Evolutionary conservation across 202 grass and related monocot genomes (phyloP), one percentile per base, ranked within the genome.

Genomic region (Schoenoplectus tabernaemontani): DNA sequence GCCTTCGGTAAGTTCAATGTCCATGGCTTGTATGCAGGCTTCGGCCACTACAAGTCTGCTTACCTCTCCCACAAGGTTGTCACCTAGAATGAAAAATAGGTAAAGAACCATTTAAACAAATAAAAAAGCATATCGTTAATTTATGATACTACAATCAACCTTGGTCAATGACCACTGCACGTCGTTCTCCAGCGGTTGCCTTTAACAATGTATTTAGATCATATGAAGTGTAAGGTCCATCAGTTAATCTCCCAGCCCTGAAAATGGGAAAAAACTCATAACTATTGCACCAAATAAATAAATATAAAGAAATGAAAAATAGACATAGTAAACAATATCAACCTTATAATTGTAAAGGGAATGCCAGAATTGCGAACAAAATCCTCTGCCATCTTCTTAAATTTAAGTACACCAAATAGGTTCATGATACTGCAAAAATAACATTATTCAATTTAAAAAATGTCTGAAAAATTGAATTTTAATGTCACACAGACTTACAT

Each of bases 171-270:
- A 92, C 68, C 76, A 97, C 94, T 65, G 94, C 94, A 46, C 91
- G 87, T 47, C 94, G 78, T 79, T 97, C 89, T 68, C 91, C 89
- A 74, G 94, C 91, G 71, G 89, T 97, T 82, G 94, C 91, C 86
- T 97, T 92, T 84, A 97, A 88, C 82, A 97, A 88, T 61, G 94
- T 97, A 73, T 97, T 97, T 70, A 97, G 82, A 83, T 97, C 94
- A 89, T 97, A 97, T 0, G 94, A 97, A 90, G 94, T 97, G 78
- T 97, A 93, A 62, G 94, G 94, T 36, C 94, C 94, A 82, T 97
- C 94, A 64, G 94, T 97, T 75, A 97, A 89, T 92, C 94, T 90
- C 63, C 94, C 94, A 60, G 94, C 3, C 50, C 94, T 97, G 74
- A 9, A 22, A 74, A 73, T 9, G 11, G 1, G 60, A 28, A 63